Conservation (phyloP, 306 rosid species). For the Medicago truncatula region MtrunA17r5.0-ANR NC_053045.1:45548501-45549000, state of each 20-base stretch:
- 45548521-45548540: background rate
- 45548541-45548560: slow-evolving; percentile 3
- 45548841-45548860: slow-evolving; percentile 1
- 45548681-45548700: too few species aligned
- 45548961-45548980: slow-evolving; percentile 17
- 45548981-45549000: slow-evolving; percentile 27
- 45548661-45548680: too few species aligned
- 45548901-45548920: background rate
- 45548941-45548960: slow-evolving; percentile 33
- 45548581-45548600: background rate
- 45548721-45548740: too few species aligned
- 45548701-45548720: too few species aligned
- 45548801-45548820: slow-evolving; percentile 57
- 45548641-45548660: too few species aligned
- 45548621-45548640: too few species aligned
- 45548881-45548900: too few species aligned
- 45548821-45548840: slow-evolving; percentile 4
- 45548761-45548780: too few species aligned
- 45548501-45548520: slow-evolving; percentile 23
- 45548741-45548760: too few species aligned
- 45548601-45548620: too few species aligned
- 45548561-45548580: slow-evolving; percentile 24
- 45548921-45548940: slow-evolving; percentile 43
- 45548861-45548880: slow-evolving; percentile 4
- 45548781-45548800: slow-evolving; percentile 25